phyloP scores from a whole-genome alignment of 2,329 filamentous ascomycete genomes.

The Aspergillus quadricinctus region DNA sequence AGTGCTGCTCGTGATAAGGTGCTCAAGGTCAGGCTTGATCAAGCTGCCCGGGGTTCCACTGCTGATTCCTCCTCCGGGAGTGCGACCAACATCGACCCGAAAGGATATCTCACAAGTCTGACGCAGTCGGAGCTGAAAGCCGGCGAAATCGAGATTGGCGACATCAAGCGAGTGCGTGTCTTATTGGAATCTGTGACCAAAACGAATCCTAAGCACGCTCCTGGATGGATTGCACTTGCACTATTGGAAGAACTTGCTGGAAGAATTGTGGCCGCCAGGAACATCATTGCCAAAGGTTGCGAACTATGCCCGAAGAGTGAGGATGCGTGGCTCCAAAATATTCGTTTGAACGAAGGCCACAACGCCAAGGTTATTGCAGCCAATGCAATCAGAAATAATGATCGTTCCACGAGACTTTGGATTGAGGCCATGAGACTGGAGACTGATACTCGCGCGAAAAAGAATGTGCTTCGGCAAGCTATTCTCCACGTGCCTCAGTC shows the following conservation, averaged over 20 bases:
- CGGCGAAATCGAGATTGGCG: constrained; percentile 79
- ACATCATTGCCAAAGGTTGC: constrained; percentile 81
- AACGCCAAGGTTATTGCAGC: constrained; percentile 96
- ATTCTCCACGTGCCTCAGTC: constrained; percentile 91
- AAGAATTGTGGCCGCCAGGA: constrained; percentile 83
- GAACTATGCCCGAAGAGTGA: constrained; percentile 90
- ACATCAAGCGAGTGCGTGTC: constrained; percentile 88
- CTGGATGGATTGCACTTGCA: constrained; percentile 93
- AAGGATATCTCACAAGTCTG: constrained; percentile 90
- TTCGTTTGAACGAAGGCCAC: constrained; percentile 82
- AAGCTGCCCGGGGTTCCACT: constrained; percentile 70
- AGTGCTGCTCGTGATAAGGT: constrained; percentile 95
- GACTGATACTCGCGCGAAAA: constrained; percentile 75
- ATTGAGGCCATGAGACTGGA: constrained; percentile 94
- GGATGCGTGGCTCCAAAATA: constrained; percentile 94
- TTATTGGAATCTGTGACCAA: constrained; percentile 95
- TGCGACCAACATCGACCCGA: constrained; percentile 86
- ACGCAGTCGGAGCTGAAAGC: constrained; percentile 76
- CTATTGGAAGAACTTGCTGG: constrained; percentile 89
- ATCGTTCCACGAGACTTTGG: constrained; percentile 84
- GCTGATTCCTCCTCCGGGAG: constrained; percentile 70
- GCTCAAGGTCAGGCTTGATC: constrained; percentile 86
- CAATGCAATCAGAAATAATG: constrained; percentile 87
- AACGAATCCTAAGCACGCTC: constrained; percentile 90
- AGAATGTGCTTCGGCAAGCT: constrained; percentile 86